Base-by-base conservation (phyloP, 257 asterid species). In the Plectranthus barbatus region DNA sequence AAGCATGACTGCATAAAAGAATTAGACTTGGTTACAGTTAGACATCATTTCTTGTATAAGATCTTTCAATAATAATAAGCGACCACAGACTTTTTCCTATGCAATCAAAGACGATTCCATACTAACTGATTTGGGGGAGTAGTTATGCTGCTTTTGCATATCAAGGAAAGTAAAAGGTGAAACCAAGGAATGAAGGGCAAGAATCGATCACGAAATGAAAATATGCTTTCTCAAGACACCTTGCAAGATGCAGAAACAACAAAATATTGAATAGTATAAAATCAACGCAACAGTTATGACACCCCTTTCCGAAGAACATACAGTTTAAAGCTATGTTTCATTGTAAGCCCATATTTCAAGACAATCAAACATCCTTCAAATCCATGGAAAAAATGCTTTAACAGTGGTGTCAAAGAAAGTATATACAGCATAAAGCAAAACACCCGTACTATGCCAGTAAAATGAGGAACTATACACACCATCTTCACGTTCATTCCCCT, bases 401-500 rank as follows among this genome's bases (percentile, higher is more conserved):
- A 48, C 3, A 23, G 41, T 33, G 21, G 39, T 20, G 23, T 5
- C 9, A 34, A 52, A 34, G 9, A 41, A 54, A n/a, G n/a, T 39
- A 2, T 31, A 4, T 6, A 33, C 20, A 4, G 3, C 9, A 7
- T 34, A 4, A 36, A 66, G 46, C 46, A 42, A 66, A 18, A 24
- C n/a, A n/a, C n/a, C n/a, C n/a, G 9, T 7, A 10, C 24, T 6
- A 5, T 9, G 47, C 9, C 4, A 17, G 37, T 6, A 47, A 62
- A 49, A 46, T 11, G 56, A 57, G 62, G 67, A 66, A 52, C 7
- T 58, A 18, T 6, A 67, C 62, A 55, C 31, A 92, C 98, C 97
- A 70, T 92, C 91, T 78, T 92, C 95, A 1, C 77, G 93, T 74
- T 86, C 93, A 42, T 86, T 83, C 73, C 97, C 95, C 19, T 88